Evolutionary conservation across 805 yeast species (phyloP).

Genomic region (Cyberlindnera euphorbiiphila): DNA sequence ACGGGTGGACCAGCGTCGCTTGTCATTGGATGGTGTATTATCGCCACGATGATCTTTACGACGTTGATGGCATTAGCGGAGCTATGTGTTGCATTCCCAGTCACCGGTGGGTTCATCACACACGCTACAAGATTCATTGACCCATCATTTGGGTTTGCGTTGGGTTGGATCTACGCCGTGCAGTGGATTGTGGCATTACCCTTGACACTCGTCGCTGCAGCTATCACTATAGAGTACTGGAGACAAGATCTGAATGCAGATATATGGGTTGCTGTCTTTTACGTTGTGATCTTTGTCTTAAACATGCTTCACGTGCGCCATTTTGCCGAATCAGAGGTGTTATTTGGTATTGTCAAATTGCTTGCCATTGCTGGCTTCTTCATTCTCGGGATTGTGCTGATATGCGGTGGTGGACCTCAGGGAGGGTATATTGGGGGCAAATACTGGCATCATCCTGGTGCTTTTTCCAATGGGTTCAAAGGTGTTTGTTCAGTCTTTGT

Average conservation of each 20-base stretch:
- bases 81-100: slow-evolving; percentile 48
- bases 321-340: slow-evolving; percentile 54
- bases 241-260: slow-evolving; percentile 42
- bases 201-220: slow-evolving; percentile 53
- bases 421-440: slow-evolving; percentile 46
- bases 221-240: slow-evolving; percentile 58
- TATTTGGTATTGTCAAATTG: slow-evolving; percentile 44
- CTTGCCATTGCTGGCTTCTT: slow-evolving; percentile 47
- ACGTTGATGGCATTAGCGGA: slow-evolving; percentile 57
- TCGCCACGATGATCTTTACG: slow-evolving; percentile 53
- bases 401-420: slow-evolving; percentile 52
- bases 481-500: slow-evolving; percentile 69
- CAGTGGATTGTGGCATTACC: slow-evolving; percentile 55
- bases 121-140: slow-evolving; percentile 51
- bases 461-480: slow-evolving; percentile 51
- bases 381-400: slow-evolving; percentile 44
- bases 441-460: slow-evolving; percentile 52
- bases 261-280: slow-evolving; percentile 58
- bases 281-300: slow-evolving; percentile 40
- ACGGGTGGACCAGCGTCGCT: slow-evolving; percentile 67
- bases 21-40: slow-evolving; percentile 40
- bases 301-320: slow-evolving; percentile 49
- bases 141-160: slow-evolving; percentile 50
- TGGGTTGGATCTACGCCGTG: slow-evolving; percentile 49
- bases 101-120: slow-evolving; percentile 49